Conservation (phyloP, 179 eudicot genomes). For the Pouteria campechiana region DNA sequence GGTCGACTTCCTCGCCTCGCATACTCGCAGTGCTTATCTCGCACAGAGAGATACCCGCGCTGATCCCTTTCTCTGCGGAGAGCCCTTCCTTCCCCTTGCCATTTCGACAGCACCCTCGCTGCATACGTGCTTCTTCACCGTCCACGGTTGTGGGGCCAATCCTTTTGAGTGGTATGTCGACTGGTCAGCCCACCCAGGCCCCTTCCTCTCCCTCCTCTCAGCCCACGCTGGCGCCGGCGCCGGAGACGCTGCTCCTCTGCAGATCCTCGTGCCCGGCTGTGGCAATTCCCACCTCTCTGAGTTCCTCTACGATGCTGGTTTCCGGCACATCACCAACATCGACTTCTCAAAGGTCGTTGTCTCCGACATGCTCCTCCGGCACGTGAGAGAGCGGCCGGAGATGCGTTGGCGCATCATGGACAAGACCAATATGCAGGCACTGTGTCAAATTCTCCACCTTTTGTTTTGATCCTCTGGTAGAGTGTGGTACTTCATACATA, state of each 20-base stretch:
- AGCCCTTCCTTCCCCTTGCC: too few species aligned
- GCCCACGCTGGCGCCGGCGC: background rate
- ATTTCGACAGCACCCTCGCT: too few species aligned
- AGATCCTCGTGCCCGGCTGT: constrained; percentile 80
- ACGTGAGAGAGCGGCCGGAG: constrained; percentile 54
- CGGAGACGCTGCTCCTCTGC: constrained; percentile 12
- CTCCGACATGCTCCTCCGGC: constrained; percentile 68
- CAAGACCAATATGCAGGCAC: constrained; percentile 81
- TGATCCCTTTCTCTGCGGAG: too few species aligned
- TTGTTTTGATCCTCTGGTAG: too few species aligned
- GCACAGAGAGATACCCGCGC: too few species aligned
- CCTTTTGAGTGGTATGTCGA: constrained; percentile 97
- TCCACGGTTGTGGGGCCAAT: constrained; percentile 52
- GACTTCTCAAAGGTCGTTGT: constrained; percentile 94
- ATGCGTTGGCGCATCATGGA: constrained; percentile 99
- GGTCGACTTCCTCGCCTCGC: too few species aligned
- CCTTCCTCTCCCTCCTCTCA: constrained; percentile 38
- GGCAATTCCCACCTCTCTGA: constrained; percentile 84
- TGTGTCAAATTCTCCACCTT: background rate
- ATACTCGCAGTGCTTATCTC: too few species aligned
- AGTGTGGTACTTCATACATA: too few species aligned
- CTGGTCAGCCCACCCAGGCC: constrained; percentile 60
- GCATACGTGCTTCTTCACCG: constrained; percentile 80
- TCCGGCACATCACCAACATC: constrained; percentile 50
- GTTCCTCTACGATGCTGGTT: constrained; percentile 78